phyloP scores from a whole-genome alignment of 2,329 filamentous ascomycete species.

The Ilyonectria mors-panacis region DNA sequence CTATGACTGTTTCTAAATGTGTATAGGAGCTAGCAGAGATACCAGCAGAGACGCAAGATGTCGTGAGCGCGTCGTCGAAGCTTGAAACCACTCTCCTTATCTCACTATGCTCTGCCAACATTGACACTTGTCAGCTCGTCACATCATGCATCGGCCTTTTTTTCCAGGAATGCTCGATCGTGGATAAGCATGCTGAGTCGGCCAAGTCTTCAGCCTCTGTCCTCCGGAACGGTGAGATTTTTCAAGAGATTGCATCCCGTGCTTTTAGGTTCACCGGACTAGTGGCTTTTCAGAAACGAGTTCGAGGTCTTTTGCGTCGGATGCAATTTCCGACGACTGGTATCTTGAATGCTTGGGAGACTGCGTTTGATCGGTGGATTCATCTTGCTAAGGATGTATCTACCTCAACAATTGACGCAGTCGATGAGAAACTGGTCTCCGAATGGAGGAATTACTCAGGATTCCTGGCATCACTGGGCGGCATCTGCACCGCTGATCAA shows the following conservation, averaged over 20 bases:
- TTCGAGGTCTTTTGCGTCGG: slow-evolving; percentile 71
- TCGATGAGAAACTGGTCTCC: slow-evolving; percentile 70
- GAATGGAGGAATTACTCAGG: slow-evolving; percentile 81
- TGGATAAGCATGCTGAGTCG: slow-evolving; percentile 66
- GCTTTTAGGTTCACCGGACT: slow-evolving; percentile 77
- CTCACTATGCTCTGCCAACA: slow-evolving; percentile 75
- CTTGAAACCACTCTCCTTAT: slow-evolving; percentile 75
- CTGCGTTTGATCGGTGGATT: slow-evolving; percentile 76
- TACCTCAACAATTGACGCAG: slow-evolving; percentile 62
- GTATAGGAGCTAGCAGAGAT: slow-evolving; percentile 68
- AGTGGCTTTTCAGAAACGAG: slow-evolving; percentile 78
- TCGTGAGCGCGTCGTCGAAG: slow-evolving; percentile 66
- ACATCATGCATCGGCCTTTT: slow-evolving; percentile 74
- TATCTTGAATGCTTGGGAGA: slow-evolving; percentile 78
- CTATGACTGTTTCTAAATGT: background rate
- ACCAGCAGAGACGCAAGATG: slow-evolving; percentile 68
- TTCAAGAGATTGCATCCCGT: slow-evolving; percentile 73
- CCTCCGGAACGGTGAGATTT: slow-evolving; percentile 73
- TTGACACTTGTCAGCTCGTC: slow-evolving; percentile 76
- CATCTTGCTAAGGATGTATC: slow-evolving; percentile 75
- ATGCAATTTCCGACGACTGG: slow-evolving; percentile 75
- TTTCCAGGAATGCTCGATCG: slow-evolving; percentile 72
- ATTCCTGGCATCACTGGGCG: slow-evolving; percentile 77
- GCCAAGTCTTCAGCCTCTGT: slow-evolving; percentile 67
- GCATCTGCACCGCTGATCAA: slow-evolving; percentile 75